phyloP scores from a whole-genome alignment of 495 filamentous ascomycete genomes.

The Ramalina intermedia region DNA sequence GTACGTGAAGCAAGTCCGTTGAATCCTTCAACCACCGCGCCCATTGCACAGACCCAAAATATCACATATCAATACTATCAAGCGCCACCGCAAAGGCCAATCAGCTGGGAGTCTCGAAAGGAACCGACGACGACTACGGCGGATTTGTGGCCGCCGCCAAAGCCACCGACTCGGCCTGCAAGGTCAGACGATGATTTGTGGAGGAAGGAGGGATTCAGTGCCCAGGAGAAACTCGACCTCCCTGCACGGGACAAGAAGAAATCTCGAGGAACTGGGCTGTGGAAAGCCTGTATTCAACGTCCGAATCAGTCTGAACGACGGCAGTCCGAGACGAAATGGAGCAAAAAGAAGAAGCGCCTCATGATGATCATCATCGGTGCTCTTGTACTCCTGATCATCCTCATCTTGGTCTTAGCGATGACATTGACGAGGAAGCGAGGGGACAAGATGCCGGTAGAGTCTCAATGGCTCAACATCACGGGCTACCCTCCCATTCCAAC shows the following conservation, averaged over 20 bases:
- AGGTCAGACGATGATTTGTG: not conserved
- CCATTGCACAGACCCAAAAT: not conserved
- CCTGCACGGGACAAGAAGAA: slow-evolving; percentile 31
- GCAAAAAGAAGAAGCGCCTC: slow-evolving; percentile 46
- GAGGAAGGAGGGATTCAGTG: slow-evolving; percentile 14
- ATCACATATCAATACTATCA: slow-evolving; percentile 1
- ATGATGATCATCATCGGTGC: slow-evolving; percentile 35
- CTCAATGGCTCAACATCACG: slow-evolving; percentile 69
- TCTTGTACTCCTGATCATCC: slow-evolving; percentile 42
- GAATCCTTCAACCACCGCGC: not conserved
- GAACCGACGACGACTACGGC: not conserved
- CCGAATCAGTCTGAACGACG: not conserved
- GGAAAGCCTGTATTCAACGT: slow-evolving; percentile 28
- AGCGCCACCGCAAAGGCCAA: not conserved
- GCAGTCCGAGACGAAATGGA: not conserved
- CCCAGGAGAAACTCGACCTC: slow-evolving; percentile 13
- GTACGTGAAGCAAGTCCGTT: not conserved
- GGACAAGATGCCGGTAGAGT: slow-evolving; percentile 28
- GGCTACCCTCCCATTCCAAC: slow-evolving; percentile 76
- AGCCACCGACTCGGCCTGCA: not conserved
- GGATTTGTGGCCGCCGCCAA: not conserved
- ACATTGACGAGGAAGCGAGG: slow-evolving; percentile 38
- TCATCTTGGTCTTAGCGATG: slow-evolving; percentile 45
- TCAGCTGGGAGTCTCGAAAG: not conserved
- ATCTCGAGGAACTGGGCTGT: slow-evolving; percentile 43